Conservation (phyloP, 257 asterid species). For the Thymus quinquecostatus region DNA sequence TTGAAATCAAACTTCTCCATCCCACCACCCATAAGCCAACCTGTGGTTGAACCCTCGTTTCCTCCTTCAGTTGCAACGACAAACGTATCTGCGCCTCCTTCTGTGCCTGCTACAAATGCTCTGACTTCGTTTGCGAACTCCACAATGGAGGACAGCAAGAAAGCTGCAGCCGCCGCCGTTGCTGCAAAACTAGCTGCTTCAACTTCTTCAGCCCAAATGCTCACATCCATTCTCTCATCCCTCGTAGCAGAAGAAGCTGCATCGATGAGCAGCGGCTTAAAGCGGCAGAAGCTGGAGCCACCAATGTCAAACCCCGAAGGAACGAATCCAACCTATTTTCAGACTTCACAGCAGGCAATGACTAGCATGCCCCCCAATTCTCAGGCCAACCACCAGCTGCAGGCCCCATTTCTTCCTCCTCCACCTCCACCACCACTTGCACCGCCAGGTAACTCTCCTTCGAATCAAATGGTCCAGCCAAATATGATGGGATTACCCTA, state of each 20-base stretch:
- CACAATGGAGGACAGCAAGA: slow-evolving; percentile 75
- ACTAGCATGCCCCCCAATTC: slow-evolving; percentile 54
- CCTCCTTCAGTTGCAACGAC: slow-evolving; percentile 41
- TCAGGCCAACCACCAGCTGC: slow-evolving; percentile 51
- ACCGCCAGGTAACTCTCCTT: slow-evolving; percentile 36
- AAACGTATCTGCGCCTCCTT: slow-evolving; percentile 32
- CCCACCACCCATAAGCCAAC: slow-evolving; percentile 36
- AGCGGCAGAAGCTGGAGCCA: slow-evolving; percentile 70
- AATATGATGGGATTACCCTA: slow-evolving; percentile 51
- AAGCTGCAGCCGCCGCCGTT: slow-evolving; percentile 86
- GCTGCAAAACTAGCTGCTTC: slow-evolving; percentile 94
- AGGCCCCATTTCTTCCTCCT: slow-evolving; percentile 46
- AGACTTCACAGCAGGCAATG: slow-evolving; percentile 49
- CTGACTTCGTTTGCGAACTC: slow-evolving; percentile 45
- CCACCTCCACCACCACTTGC: slow-evolving; percentile 53
- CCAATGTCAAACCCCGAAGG: slow-evolving; percentile 53
- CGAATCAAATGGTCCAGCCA: slow-evolving; percentile 35
- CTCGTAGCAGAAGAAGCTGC: slow-evolving; percentile 96
- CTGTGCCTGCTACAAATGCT: slow-evolving; percentile 36
- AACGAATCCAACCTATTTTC: slow-evolving; percentile 48
- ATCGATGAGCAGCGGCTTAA: slow-evolving; percentile 66
- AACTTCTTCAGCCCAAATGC: slow-evolving; percentile 92
- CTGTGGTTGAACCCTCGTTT: slow-evolving; percentile 38
- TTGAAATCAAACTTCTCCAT: slow-evolving; percentile 45
- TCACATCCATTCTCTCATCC: slow-evolving; percentile 81